Evolutionary conservation across 1,284 basidiomycete species (phyloP), one percentile per base, ranked within the genome.

Genomic region (Papiliotrema flavescens): DNA sequence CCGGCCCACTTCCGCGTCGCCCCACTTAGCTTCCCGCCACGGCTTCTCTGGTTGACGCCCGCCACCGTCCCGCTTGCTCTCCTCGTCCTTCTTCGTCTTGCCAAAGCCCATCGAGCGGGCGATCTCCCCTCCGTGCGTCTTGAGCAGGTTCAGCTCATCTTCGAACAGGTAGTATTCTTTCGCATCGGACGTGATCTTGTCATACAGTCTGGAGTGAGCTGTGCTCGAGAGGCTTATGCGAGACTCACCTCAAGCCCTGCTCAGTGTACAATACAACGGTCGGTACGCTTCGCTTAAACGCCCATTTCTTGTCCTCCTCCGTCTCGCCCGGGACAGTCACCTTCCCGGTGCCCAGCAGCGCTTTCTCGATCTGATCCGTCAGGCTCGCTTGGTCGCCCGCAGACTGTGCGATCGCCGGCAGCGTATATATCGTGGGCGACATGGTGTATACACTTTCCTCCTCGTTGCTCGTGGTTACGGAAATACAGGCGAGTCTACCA

Each of bases 191-290:
- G 90, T 93, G 56, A 95, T 89, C 49, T 83, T 80, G 77, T 77
- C 75, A 51, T 77, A 77, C 26, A 77, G 61, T 49, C 74, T 73
- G 24, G 23, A 14, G 11, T 43, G 15, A 47, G 40, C 26, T 19
- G 22, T 45, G 26, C n/a, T 15, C 42, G 9, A 14, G 23, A 24
- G 19, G n/a, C 2, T 35, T 47, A 28, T 26, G 20, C 23, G 7
- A 14, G 28, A 61, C 71, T 57, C 55, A 74, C 73, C 71, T 80
- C 51, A 97, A 79, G 2, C 93, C 93, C 24, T 78, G 80, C 70
- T 94, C 89, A 65, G 93, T 85, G 75, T 96, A 96, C 11, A 96
- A 81, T 15, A 96, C 82, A 69, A 90, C 80, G 0, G 91, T 95
- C 4, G 93, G 91, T 13, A 97, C 76, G 17, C 81, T 81, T 70